Evolutionary conservation across 176 grass and related monocot genomes (phyloP), one percentile per base, ranked within the genome.

Genomic region (Triticum urartu): DNA sequence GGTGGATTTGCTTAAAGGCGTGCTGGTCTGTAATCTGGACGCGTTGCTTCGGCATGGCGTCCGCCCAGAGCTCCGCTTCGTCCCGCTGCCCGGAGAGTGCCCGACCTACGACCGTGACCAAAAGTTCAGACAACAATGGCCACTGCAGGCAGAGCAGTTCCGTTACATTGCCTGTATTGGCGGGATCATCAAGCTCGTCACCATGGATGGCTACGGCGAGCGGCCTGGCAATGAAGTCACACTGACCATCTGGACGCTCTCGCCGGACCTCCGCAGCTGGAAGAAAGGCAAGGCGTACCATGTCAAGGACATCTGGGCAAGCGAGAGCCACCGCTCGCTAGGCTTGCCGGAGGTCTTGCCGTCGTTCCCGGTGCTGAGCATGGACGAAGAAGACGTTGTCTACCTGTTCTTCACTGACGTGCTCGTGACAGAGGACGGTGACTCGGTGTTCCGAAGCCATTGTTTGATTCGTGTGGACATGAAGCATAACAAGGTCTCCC

Each of bases 121-220:
- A 9, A 34, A 3, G 4, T 21, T 8, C 11, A 38, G n/a, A 7
- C 21, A 1, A 5, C 6, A 54, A 18, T 54, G 15, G 4, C 68
- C 68, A 12, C 9, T n/a, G 20, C 33, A 11, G 9, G 1, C 21
- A 14, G 11, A 4, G 18, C 64, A 63, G 24, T 47, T 6, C 26
- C 77, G 66, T 7, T 72, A 52, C 7, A 30, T 33, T 2, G 66
- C 24, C 64, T 61, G 24, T 3, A 25, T 79, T 0, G 52, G 20
- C 2, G 76, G 66, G 35, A 11, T 2, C 65, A 80, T 86, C 84
- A 80, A 63, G 14, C 13, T 86, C 38, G 52, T 86, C 36, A 6
- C 66, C 76, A 26, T 80, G 11, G 77, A 62, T 12, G 84, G 84
- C 66, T 45, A 42, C 18, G 66, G 66, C 14, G 4, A 5, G 15